These are phyloP conservation scores for Ophiostoma piceae DNA, from an alignment of 2,329 filamentous ascomycete species.

Conservation along the genomic window DNA sequence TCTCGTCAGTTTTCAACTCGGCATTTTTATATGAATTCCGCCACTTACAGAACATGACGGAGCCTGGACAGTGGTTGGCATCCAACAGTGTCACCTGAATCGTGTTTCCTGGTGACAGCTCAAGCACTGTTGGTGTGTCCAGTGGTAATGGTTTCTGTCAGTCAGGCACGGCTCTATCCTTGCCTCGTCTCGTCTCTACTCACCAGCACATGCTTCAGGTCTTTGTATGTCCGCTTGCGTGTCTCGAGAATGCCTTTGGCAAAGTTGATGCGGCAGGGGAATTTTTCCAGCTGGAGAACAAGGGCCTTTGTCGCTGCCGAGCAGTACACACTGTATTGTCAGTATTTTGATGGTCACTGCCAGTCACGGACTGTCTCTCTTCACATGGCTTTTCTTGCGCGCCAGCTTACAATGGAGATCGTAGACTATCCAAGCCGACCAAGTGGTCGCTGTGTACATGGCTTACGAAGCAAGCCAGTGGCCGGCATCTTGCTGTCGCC, in stretches of 20 bases:
- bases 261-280: conserved; percentile 75
- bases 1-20: background rate
- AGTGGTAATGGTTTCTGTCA: conserved; percentile 70
- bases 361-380: background rate
- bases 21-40: no score
- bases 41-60: conserved; percentile 74
- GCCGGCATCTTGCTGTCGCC: conserved; percentile 47
- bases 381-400: no score
- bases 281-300: conserved; percentile 72
- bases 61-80: conserved; percentile 86
- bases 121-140: conserved; percentile 70
- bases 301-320: conserved; percentile 78
- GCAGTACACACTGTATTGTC: conserved; percentile 61
- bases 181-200: conserved; percentile 28
- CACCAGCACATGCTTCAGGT: conserved; percentile 61
- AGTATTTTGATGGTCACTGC: background rate
- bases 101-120: conserved; percentile 61
- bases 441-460: conserved; percentile 93
- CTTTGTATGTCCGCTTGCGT: conserved; percentile 67
- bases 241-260: conserved; percentile 71
- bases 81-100: conserved; percentile 81
- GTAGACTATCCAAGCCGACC: conserved; percentile 68
- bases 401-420: conserved; percentile 61
- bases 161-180: background rate
- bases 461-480: conserved; percentile 80